A percentile compares a stretch with the other conserved stretches of the same genome.
These are phyloP conservation scores for Trifolium fragiferum DNA, from an alignment of 306 rosid genomes.

Conservation along the genomic window DNA sequence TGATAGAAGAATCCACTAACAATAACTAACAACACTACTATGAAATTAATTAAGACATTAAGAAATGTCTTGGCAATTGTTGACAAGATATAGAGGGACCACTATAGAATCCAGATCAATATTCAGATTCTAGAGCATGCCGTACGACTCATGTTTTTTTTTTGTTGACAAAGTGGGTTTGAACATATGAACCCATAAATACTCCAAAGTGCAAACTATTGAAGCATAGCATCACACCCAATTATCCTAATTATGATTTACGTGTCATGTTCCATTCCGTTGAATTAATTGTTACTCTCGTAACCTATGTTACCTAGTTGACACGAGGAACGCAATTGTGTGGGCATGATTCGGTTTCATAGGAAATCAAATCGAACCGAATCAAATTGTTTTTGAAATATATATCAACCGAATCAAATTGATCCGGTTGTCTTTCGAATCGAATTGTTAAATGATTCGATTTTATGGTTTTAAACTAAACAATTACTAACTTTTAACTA, in stretches of 20 bases:
- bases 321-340: neutral
- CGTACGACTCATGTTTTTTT: neutral
- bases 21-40: neutral
- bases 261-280: slow-evolving; percentile 2
- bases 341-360: no score
- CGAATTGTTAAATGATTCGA: no score
- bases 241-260: slow-evolving; percentile 2
- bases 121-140: neutral
- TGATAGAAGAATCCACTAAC: neutral
- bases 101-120: neutral
- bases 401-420: no score
- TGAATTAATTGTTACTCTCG: neutral
- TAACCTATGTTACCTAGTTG: neutral
- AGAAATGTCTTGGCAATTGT: neutral
- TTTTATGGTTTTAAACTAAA: no score
- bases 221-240: neutral
- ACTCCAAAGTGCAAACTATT: neutral
- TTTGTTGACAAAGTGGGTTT: neutral
- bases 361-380: no score
- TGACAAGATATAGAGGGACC: slow-evolving; percentile 5
- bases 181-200: no score
- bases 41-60: neutral
- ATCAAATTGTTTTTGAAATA: no score
- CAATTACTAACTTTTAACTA: no score
- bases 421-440: no score